Base-by-base conservation (phyloP, 2,329 filamentous ascomycete species). In the Immersiporthe knoxdaviesiana region DNA sequence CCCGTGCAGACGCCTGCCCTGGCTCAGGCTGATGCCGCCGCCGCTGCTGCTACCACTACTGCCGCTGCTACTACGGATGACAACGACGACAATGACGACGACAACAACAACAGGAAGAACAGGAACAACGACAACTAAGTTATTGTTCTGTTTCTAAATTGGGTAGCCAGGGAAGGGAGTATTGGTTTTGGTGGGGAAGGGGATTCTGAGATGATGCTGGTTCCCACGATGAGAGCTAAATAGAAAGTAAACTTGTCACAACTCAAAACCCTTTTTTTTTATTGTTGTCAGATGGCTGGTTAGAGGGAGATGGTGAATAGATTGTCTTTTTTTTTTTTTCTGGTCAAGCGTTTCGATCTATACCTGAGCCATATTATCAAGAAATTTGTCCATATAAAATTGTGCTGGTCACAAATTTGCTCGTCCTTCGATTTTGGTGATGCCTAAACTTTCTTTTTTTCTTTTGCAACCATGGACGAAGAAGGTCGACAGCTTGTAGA, bases 1-100 rank as follows among this genome's bases (percentile, higher is more conserved):
- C 54, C 66, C 6, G 65, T 68, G 47, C 68, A 70, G 70, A 72
- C 70, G 7, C 68, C 70, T 2, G 66, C 63, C 14, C 35, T 35
- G 35, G 35, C 35, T 35, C 35, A 35, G 35, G 37, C 68, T 27
- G 61, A 12, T 44, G 58, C 50, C 14, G 47, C 60, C 8, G 66
- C 21, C 8, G 47, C 50, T 12, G 41, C 54, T 1, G 30, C 64
- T 11, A 47, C 64, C 12, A 35, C 65, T 18, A 47, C 41, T 1
- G 59, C 18, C 2, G 68, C 64, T 10, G 52, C 58, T 12, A 44
- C 58, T 3, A 50, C 30, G 24, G 30, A 16, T 30, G 30, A 35
- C 7, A 32, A 18, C 41, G 27, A 62, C 27, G 24, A 16, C 54
- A 63, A 41, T 41, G 24, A 18, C 41, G 24, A 65, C 27, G 24